Base-by-base conservation (phyloP, 1,284 basidiomycete species). In the Irpex sp. region DNA sequence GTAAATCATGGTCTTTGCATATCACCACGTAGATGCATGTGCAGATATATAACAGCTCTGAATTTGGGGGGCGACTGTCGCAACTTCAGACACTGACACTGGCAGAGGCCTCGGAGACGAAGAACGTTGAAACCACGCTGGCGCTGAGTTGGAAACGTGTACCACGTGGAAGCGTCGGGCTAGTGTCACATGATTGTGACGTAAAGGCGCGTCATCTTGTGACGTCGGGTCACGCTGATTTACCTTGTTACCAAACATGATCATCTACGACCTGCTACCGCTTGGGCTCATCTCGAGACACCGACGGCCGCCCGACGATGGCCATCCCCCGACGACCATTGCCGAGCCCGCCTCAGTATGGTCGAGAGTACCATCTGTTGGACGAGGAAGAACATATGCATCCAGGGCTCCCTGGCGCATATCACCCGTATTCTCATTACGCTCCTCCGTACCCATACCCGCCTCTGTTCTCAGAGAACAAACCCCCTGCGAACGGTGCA, bases 261-360 rank as follows among this genome's bases (percentile, higher is more conserved):
- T 35, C 47, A 51, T 60, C 59, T 60, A 55, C 53, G 53, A 35
- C 53, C 53, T 33, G n/a, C 54, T 26, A 58, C 62, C 64, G 47
- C 55, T 61, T 57, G 43, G 58, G 49, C 49, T 58, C 47, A 61
- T 61, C 36, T 61, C 58, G 59, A 62, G 61, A 49, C 63, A 61
- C 65, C 39, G 43, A 62, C 43, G 50, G 37, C 31, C 50, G 36
- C 21, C 54, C 21, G 6, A 37, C 56, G 60, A 63, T 69, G 66
- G 63, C 69, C 57, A 58, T 69, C 59, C 66, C 73, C 70, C 69
- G 71, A 55, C 76, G 81, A 51, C 81, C 81, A 7, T 74, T 83
- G 37, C 83, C 82, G 8, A 73, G 70, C 13, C 79, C 79, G 8
- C 83, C 83, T 3, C 68, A 66, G 26, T 61, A 64, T 31, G 33